Conservation (phyloP, 1,284 basidiomycete species). For the Fereydounia khargensis region DNA sequence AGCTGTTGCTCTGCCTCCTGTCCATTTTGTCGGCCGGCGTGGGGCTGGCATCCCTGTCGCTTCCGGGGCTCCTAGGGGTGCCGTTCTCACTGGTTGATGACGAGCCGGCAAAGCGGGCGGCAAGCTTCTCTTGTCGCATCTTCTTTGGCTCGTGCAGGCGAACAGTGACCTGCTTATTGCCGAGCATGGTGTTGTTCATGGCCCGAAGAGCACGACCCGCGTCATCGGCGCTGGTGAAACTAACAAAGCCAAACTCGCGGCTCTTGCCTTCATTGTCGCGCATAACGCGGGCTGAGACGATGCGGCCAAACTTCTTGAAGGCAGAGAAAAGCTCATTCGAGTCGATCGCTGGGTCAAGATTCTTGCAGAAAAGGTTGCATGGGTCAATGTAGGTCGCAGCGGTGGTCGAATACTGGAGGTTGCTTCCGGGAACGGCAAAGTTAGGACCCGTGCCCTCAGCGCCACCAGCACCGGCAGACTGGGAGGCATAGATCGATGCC, state of each 20-base stretch:
- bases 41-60: background rate
- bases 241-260: slow-evolving; percentile 93
- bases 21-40: slow-evolving; percentile 7
- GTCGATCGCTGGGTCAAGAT: slow-evolving; percentile 34
- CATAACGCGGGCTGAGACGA: slow-evolving; percentile 82
- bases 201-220: slow-evolving; percentile 71
- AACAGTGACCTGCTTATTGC: slow-evolving; percentile 73
- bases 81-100: background rate
- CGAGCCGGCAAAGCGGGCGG: slow-evolving; percentile 66
- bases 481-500: slow-evolving; percentile 31
- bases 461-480: background rate
- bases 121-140: slow-evolving; percentile 79
- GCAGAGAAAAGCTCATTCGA: slow-evolving; percentile 34
- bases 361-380: slow-evolving; percentile 53
- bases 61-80: slow-evolving; percentile 8
- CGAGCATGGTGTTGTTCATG: slow-evolving; percentile 62
- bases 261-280: slow-evolving; percentile 78
- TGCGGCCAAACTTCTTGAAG: slow-evolving; percentile 47
- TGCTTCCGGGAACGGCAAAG: slow-evolving; percentile 17
- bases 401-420: slow-evolving; percentile 39
- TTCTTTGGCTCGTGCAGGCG: slow-evolving; percentile 86
- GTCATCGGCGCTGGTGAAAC: slow-evolving; percentile 61
- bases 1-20: slow-evolving; percentile 33
- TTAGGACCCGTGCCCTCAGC: slow-evolving; percentile 9
- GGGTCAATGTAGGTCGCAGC: slow-evolving; percentile 47